These are phyloP conservation scores for Dioszegia aurantiaca DNA, from an alignment of 768 basidiomycete species.

Conservation along the genomic window DNA sequence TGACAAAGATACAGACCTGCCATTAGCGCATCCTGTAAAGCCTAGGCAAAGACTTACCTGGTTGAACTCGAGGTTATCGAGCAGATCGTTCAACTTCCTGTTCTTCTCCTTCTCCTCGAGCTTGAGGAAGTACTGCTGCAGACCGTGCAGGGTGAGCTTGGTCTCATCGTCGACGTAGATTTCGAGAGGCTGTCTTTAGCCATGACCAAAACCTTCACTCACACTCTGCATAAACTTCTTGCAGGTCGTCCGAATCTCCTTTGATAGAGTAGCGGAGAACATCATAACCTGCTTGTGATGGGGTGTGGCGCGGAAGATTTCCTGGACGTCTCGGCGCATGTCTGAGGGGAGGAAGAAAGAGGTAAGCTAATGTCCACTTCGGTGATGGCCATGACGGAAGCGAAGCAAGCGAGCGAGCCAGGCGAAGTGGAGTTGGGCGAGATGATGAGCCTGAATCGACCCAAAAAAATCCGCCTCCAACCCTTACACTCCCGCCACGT, in stretches of 20 bases:
- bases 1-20: constrained; percentile 98
- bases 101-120: constrained; percentile 93
- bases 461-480: not conserved
- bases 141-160: constrained; percentile 92
- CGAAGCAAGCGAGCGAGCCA: not conserved
- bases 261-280: constrained; percentile 97
- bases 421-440: not conserved
- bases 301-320: constrained; percentile 97
- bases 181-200: constrained; percentile 74
- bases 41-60: constrained; percentile 60
- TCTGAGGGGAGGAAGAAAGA: constrained; percentile 58
- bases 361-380: constrained; percentile 26
- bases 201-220: constrained; percentile 51
- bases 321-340: constrained; percentile 99
- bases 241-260: constrained; percentile 95
- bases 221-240: constrained; percentile 99
- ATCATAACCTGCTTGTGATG: constrained; percentile 99
- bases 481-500: not conserved
- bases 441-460: not conserved
- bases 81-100: constrained; percentile 89
- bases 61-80: constrained; percentile 97
- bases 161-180: constrained; percentile 99
- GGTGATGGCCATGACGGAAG: not conserved
- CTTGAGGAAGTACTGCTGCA: constrained; percentile 98
- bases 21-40: not conserved